phyloP scores from a whole-genome alignment of 208 protist species.

The Trypanosoma avium region DNA sequence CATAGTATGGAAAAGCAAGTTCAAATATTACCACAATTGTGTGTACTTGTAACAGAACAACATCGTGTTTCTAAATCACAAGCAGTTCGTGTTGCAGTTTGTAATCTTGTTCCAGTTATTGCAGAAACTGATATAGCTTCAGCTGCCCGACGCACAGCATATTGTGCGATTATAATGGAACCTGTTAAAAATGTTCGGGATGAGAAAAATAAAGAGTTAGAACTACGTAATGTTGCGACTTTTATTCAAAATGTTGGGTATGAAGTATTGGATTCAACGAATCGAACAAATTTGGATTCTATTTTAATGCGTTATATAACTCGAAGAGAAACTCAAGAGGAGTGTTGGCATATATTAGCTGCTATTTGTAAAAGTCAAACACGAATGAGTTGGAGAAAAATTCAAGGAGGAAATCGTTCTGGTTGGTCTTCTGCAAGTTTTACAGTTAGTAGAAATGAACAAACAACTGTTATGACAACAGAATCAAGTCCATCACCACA shows the following conservation, averaged over 20 bases:
- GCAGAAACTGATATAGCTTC: conserved; percentile 73
- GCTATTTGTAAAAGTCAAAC: conserved; percentile 64
- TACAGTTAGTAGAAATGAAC: conserved; percentile 11
- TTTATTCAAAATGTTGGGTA: conserved; percentile 86
- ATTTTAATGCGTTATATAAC: conserved; percentile 87
- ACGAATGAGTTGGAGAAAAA: background rate
- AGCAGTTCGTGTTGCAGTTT: conserved; percentile 73
- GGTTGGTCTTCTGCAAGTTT: background rate
- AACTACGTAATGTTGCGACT: conserved; percentile 79
- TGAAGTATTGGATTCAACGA: conserved; percentile 77
- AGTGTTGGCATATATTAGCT: conserved; percentile 85
- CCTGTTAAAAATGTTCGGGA: conserved; percentile 91
- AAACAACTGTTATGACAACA: background rate
- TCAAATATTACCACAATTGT: conserved; percentile 63
- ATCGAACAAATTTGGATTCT: conserved; percentile 82
- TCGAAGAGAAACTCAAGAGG: conserved; percentile 81
- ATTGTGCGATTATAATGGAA: conserved; percentile 90
- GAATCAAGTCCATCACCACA: background rate
- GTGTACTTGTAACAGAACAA: conserved; percentile 85
- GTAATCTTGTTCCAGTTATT: conserved; percentile 87
- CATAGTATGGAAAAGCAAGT: conserved; percentile 76
- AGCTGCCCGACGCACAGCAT: conserved; percentile 60
- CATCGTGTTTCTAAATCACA: conserved; percentile 77
- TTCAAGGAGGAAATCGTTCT: background rate
- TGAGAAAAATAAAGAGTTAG: conserved; percentile 72